Percentiles rank a stretch among this genome's conserved stretches.
Conservation (phyloP, 345 rosid species). For the Rhodamnia rubescens region DNA sequence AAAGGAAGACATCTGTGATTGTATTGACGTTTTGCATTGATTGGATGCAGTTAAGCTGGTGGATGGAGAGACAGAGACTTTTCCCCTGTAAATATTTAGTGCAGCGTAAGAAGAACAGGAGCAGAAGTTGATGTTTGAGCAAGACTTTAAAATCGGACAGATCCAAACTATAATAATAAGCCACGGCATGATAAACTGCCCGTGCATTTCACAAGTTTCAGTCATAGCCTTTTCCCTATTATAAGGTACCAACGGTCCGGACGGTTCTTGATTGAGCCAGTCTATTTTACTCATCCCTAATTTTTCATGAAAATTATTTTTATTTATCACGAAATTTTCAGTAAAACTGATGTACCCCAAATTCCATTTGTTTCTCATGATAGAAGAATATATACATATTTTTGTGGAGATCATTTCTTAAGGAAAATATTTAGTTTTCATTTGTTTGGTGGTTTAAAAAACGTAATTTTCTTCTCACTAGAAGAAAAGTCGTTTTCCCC, state of each 20-base stretch:
- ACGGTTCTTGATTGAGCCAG: too few relatives aligned
- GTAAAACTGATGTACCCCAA: too few relatives aligned
- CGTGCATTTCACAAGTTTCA: not conserved
- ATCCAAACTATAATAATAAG: too few relatives aligned
- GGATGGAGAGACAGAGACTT: not conserved
- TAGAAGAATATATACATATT: too few relatives aligned
- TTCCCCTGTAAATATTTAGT: not conserved
- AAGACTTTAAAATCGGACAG: not conserved
- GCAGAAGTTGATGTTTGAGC: not conserved
- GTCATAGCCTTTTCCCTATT: too few relatives aligned
- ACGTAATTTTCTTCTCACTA: not conserved
- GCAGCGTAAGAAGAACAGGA: not conserved
- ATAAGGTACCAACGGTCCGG: too few relatives aligned
- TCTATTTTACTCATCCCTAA: too few relatives aligned
- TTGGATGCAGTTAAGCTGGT: not conserved
- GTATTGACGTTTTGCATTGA: not conserved
- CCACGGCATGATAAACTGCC: not conserved
- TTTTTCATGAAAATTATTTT: too few relatives aligned
- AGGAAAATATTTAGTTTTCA: not conserved
- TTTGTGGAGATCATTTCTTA: not conserved
- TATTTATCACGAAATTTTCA: too few relatives aligned
- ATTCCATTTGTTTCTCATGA: too few relatives aligned
- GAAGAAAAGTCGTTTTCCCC: not conserved
- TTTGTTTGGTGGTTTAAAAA: not conserved
- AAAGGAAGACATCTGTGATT: not conserved